These are phyloP conservation scores for Bonia amplexicaulis DNA, from an alignment of 176 grass and related monocot genomes.

Conservation along the genomic window DNA sequence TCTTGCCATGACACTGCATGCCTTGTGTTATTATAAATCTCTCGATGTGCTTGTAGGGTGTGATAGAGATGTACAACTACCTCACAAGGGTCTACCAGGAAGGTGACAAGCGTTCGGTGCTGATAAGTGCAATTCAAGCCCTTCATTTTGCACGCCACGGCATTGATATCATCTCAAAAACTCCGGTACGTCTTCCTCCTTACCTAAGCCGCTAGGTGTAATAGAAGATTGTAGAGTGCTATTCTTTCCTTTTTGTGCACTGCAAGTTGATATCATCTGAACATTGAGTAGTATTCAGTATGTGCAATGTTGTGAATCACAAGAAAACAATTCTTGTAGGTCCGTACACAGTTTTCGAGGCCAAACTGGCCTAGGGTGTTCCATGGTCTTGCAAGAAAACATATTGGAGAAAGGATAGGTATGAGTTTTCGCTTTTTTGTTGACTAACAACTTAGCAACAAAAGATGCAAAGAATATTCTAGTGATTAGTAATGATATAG, in stretches of 20 bases:
- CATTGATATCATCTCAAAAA: constrained; percentile 66
- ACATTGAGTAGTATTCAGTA: not conserved
- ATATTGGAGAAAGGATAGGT: constrained; percentile 62
- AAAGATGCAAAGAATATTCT: not conserved
- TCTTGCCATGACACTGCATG: not conserved
- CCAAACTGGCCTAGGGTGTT: constrained; percentile 67
- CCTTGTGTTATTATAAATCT: not conserved
- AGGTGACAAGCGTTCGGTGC: constrained; percentile 63
- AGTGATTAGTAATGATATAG: not conserved
- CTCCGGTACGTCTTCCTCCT: constrained; percentile 33
- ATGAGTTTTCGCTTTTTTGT: constrained; percentile 4
- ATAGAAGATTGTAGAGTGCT: not conserved
- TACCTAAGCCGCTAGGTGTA: not conserved
- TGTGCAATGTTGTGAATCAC: not conserved
- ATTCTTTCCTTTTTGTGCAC: not conserved
- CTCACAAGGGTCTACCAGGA: constrained; percentile 61
- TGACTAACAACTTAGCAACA: not conserved
- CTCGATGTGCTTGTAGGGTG: constrained; percentile 16
- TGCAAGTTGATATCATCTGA: too few species aligned
- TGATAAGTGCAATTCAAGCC: constrained; percentile 64
- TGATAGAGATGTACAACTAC: constrained; percentile 84
- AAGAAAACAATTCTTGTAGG: constrained; percentile 19
- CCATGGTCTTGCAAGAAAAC: constrained; percentile 44
- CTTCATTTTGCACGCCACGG: constrained; percentile 68
- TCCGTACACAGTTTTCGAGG: constrained; percentile 60